Base-by-base conservation (phyloP, 2,329 filamentous ascomycete species). In the Escovopsis weberi region DNA sequence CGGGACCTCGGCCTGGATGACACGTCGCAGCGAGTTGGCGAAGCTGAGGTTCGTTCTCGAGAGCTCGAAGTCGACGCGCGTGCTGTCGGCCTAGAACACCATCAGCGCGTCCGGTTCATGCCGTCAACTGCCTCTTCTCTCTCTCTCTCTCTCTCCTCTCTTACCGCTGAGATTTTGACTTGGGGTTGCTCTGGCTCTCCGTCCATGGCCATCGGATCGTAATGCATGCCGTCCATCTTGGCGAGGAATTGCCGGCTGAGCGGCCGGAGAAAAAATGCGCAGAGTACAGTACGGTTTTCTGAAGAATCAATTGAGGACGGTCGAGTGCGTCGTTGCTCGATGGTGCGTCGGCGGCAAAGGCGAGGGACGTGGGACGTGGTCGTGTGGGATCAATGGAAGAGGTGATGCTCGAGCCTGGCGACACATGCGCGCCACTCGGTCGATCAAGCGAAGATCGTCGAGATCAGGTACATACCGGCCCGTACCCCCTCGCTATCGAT, bases 1-100 rank as follows among this genome's bases (percentile, higher is more conserved):
- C 10, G 89, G 88, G 46, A 98, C 84, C 65, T 98, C 89, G 55
- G 86, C 85, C 51, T 94, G 80, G 67, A 96, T 89, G 45, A 86
- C 74, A 58, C 89, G 85, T 48, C 89, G 88, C 47, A 96, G 67
- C 38, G 87, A 83, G 70, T 98, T 98, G 55, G 89, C 89, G 54
- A 95, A 86, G 48, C 87, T 76, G 45, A 95, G 80, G 59, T 94
- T 86, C 55, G 89, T 85, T 59, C 86, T 86, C 55, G 78, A 82
- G 45, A 98, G 78, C 62, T 91, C 81, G 68, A 96, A 96, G 65
- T 94, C 82, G 60, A 94, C 87, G 56, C 84, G 81, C 54, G 80
- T 77, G 49, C 69, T 68, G 58, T 88, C 85, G 50, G 84, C 84
- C 86, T 94, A 53, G 44, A n/a, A n/a, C n/a, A 43, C 40, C 6